phyloP scores from a whole-genome alignment of 805 yeast genomes.

The Starmerella vaccinii region DNA sequence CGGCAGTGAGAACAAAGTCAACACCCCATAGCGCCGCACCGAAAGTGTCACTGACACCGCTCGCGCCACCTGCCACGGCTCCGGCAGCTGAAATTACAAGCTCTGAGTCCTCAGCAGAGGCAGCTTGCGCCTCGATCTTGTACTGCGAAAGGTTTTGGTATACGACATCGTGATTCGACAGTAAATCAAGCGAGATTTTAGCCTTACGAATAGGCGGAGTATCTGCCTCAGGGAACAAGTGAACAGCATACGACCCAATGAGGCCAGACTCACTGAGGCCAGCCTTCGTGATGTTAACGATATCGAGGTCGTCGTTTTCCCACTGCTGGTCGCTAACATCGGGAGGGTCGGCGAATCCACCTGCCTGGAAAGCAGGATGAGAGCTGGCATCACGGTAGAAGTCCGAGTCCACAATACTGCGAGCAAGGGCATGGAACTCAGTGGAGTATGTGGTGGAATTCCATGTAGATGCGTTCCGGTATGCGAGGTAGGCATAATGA shows the following conservation, averaged over 20 bases:
- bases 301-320: conserved; percentile 3
- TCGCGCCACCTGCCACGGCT: neutral
- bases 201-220: neutral
- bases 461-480: conserved; percentile 1
- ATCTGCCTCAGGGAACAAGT: conserved; percentile 2
- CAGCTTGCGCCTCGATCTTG: neutral
- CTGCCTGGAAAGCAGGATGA: neutral
- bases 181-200: neutral
- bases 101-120: neutral
- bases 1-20: neutral
- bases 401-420: neutral
- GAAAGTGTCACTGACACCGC: neutral
- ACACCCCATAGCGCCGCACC: conserved; percentile 3
- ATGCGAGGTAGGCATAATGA: neutral
- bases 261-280: neutral
- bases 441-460: neutral
- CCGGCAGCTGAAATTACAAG: neutral
- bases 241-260: neutral
- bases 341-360: neutral
- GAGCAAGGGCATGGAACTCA: neutral
- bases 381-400: neutral
- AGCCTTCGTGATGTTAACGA: neutral
- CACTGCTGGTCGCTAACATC: neutral
- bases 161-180: neutral
- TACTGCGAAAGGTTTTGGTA: neutral